These are phyloP conservation scores for Periconia sp. DNA, from an alignment of 2,329 filamentous ascomycete genomes.

Conservation along the genomic window DNA sequence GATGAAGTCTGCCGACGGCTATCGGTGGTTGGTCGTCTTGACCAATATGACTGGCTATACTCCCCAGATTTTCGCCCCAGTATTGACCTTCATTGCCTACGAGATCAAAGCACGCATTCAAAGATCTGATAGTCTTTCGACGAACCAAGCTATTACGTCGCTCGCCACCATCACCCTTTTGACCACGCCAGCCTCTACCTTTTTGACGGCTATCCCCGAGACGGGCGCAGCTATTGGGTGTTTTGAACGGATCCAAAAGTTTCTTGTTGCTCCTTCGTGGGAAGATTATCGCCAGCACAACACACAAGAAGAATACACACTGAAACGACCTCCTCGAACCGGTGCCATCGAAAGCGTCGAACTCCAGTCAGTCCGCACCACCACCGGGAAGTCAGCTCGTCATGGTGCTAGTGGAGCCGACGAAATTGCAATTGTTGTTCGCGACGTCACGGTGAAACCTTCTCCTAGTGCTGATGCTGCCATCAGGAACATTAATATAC, in stretches of 20 bases:
- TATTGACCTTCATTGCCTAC: slow-evolving; percentile 6
- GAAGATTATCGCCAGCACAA: slow-evolving; percentile 5
- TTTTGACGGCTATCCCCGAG: slow-evolving; percentile 3
- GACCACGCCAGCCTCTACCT: slow-evolving; percentile 1
- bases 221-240: slow-evolving; percentile 5
- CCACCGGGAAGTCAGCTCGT: neutral
- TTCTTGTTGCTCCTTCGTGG: slow-evolving; percentile 3
- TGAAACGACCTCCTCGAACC: slow-evolving; percentile 2
- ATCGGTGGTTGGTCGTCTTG: slow-evolving; percentile 7
- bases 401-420: slow-evolving; percentile 1
- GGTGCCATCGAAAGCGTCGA: slow-evolving; percentile 1
- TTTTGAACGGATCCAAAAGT: slow-evolving; percentile 5
- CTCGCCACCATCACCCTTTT: slow-evolving; percentile 6
- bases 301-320: slow-evolving; percentile 1
- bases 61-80: slow-evolving; percentile 6
- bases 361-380: slow-evolving; percentile 1
- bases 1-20: slow-evolving; percentile 8
- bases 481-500: slow-evolving; percentile 5
- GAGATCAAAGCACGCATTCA: slow-evolving; percentile 4
- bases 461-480: slow-evolving; percentile 1
- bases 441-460: slow-evolving; percentile 2
- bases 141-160: slow-evolving; percentile 6
- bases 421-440: slow-evolving; percentile 1
- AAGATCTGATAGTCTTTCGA: slow-evolving; percentile 6
- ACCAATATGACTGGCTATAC: slow-evolving; percentile 7